Conservation (phyloP, 139 green algal species). For the Haematococcus lacustris region DNA sequence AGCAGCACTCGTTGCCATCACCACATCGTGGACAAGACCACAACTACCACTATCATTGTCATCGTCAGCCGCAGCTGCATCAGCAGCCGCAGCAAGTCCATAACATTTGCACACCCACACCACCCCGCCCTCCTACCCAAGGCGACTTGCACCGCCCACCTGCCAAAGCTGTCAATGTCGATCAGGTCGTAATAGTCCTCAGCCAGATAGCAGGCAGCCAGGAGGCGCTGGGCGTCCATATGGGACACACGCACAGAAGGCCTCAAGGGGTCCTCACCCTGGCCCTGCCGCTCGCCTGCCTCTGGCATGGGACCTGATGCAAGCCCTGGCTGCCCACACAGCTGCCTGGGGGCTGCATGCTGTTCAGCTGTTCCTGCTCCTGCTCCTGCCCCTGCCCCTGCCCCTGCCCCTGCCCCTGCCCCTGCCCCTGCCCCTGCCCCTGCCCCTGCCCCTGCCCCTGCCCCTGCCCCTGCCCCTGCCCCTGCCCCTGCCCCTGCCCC, state of each 20-base stretch:
- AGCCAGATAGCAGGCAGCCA: slow-evolving; percentile 35
- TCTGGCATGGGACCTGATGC: too few relatives aligned
- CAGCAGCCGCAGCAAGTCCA: neutral
- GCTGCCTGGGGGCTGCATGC: too few relatives aligned
- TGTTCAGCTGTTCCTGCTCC: too few relatives aligned
- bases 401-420: too few relatives aligned
- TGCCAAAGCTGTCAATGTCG: slow-evolving; percentile 60
- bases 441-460: too few relatives aligned
- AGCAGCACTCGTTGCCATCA: neutral
- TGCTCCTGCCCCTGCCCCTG: too few relatives aligned
- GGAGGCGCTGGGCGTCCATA: slow-evolving; percentile 35
- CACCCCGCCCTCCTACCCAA: neutral
- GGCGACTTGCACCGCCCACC: neutral
- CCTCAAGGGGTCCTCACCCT: too few relatives aligned
- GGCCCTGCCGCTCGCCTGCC: neutral
- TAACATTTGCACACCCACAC: neutral
- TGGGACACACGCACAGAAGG: slow-evolving; percentile 16
- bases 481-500: too few relatives aligned
- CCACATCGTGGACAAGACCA: neutral
- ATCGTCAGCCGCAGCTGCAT: neutral
- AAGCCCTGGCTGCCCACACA: too few relatives aligned
- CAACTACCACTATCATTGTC: too few relatives aligned
- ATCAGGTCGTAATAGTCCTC: slow-evolving; percentile 59
- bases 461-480: too few relatives aligned
- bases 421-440: too few relatives aligned